Percentiles rank a stretch among this genome's conserved stretches.
Evolutionary conservation across 2,329 filamentous ascomycete genomes (phyloP).

Genomic region (Fusarium sp.): DNA sequence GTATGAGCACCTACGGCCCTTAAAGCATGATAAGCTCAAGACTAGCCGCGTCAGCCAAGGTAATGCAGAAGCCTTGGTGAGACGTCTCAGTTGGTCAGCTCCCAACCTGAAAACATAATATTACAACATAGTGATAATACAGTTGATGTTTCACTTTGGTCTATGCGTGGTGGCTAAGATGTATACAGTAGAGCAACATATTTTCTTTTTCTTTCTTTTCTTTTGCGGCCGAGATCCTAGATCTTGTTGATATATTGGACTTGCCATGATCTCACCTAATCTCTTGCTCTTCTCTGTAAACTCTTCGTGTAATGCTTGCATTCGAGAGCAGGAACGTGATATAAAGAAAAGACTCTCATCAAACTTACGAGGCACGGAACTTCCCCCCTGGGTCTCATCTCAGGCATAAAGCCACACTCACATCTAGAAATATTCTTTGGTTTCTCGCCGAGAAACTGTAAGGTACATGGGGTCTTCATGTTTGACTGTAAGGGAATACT

Average conservation of each 20-base stretch:
- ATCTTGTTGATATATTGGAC: neutral
- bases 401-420: too few species aligned
- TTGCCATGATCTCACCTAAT: neutral
- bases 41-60: neutral
- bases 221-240: too few species aligned
- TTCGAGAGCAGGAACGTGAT: neutral
- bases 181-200: too few species aligned
- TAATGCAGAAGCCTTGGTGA: conserved; percentile 8
- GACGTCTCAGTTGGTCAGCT: neutral
- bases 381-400: too few species aligned
- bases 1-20: neutral
- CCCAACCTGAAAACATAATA: neutral
- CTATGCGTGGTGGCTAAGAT: neutral
- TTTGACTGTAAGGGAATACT: too few species aligned
- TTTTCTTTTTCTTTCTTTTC: too few species aligned
- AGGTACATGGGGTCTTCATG: too few species aligned
- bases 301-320: neutral
- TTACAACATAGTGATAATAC: neutral
- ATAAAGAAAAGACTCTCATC: too few species aligned
- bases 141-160: conserved; percentile 6
- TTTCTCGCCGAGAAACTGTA: too few species aligned
- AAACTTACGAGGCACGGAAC: too few species aligned
- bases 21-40: neutral
- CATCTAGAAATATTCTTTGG: too few species aligned
- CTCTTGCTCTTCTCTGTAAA: neutral